Evolutionary conservation across 1,139 yeast species (phyloP), one percentile per base, ranked within the genome.

Genomic region (Insectozyma bohioensis): DNA sequence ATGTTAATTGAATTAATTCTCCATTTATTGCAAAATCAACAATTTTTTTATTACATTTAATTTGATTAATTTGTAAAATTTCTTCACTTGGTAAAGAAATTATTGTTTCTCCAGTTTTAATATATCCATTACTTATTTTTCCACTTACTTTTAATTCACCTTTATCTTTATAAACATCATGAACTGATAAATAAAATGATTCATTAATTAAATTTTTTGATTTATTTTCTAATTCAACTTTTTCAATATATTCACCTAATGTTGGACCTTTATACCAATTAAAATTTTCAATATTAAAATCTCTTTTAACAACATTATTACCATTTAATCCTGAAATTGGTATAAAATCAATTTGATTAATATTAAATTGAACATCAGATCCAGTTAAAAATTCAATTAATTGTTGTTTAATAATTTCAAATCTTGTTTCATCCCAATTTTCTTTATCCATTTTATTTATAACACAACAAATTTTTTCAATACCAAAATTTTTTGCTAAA

Each of bases 311-410:
- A 6, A 92, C 88, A 54, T 92, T 92, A 34, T 74, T 79, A 16
- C 99, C 98, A 1, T 78, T 65, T 29, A 86, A 71, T 0, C 97
- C 98, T 24, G 95, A 83, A 28, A 86, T 77, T 8, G 99, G 98
- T 4, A 92, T 72, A 58, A 84, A 88, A 4, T 62, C 56, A 4
- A 86, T 53, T 42, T 82, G 75, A 2, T 57, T 55, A 3, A 49
- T 42, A 2, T 54, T 45, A 51, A 77, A 88, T 0, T 92, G 90
- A 20, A 85, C 78, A 17, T 76, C 76, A 10, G 69, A 63, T 16
- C 62, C 46, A 2, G 63, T 52, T 48, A 94, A 67, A 51, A 78
- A 86, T 20, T 72, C 78, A 2, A 58, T 48, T 43, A 92, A 60
- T 51, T 83, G 81, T 4, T 56, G 57, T 41, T 66, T 61, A 37